These are phyloP conservation scores for Halophytophthora polymorphica DNA, from an alignment of 352 stramenopile species.

Conservation along the genomic window DNA sequence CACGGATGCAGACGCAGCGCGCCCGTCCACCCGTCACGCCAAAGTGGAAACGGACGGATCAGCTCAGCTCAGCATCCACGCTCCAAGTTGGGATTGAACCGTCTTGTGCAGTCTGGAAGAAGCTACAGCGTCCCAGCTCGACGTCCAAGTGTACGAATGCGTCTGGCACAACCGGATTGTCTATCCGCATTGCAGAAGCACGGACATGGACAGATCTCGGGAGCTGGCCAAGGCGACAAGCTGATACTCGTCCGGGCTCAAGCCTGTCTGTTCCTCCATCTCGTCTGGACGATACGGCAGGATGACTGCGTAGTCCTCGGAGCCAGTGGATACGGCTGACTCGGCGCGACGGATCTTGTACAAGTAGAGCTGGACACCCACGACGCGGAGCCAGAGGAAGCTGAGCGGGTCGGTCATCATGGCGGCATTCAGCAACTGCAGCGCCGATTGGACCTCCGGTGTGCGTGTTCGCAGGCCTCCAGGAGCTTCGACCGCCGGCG, in stretches of 20 bases:
- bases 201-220: constrained; percentile 6
- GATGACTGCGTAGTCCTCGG: constrained; percentile 10
- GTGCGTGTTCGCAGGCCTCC: constrained; percentile 4
- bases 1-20: too few species aligned
- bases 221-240: constrained; percentile 19
- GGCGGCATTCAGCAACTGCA: constrained; percentile 39
- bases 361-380: constrained; percentile 30
- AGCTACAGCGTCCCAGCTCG: too few species aligned
- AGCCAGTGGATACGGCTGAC: neutral
- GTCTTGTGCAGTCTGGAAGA: too few species aligned
- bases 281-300: constrained; percentile 17
- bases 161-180: too few species aligned
- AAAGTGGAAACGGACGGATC: too few species aligned
- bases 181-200: constrained; percentile 16
- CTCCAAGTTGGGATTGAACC: too few species aligned
- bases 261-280: constrained; percentile 17
- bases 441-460: constrained; percentile 18
- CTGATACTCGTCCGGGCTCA: constrained; percentile 11
- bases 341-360: constrained; percentile 15
- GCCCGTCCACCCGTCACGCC: too few species aligned
- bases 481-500: too few species aligned
- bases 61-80: too few species aligned
- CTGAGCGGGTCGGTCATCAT: constrained; percentile 49
- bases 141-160: too few species aligned
- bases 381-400: constrained; percentile 21